Base-by-base conservation (phyloP, 441 rosid species). In the Pelargonium australe region DNA sequence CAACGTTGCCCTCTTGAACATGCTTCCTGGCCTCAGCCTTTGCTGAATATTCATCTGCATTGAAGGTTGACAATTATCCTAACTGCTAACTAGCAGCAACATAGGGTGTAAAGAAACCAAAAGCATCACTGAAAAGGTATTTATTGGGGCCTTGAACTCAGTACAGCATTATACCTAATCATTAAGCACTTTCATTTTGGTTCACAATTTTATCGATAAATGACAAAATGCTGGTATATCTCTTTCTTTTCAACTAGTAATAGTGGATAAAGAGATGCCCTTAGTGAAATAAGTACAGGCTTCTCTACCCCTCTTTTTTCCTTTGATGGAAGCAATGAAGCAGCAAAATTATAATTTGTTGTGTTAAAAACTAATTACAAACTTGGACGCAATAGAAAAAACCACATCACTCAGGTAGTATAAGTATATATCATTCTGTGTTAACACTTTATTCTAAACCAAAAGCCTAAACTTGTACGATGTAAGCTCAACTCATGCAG, bases 11-110 rank as follows among this genome's bases (percentile, higher is more conserved):
- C 47, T 80, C 87, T 79, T 84, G 68, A 74, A 82, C 72, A 68
- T 72, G 82, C 78, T 72, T 78, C 80, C 80, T 81, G 0, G 88
- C 90, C 80, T 91, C 98, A 81, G 87, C 90, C 82, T 86, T 87
- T 7, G 94, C 95, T 40, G 90, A 79, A 75, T 81, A 80, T 73
- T 91, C 95, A 72, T 85, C 97, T 91, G 85, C 77, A 61, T 64
- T 68, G 8, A 63, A 2, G 41, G 53, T 20, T 19, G 65, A 28
- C 14, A 65, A 41, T 73, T 13, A 64, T 7, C 31, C 19, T 7
- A 43, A 55, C 47, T 12, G 66, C 58, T 57, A 4, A 16, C 60
- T 14, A 53, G 60, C 60, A 53, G 40, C 20, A 17, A 41, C 10
- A 49, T 43, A 37, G 16, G 6, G 53, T 37, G 20, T 16, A 12